Conservation (phyloP, 768 basidiomycete species). For the Russula lepida region DNA sequence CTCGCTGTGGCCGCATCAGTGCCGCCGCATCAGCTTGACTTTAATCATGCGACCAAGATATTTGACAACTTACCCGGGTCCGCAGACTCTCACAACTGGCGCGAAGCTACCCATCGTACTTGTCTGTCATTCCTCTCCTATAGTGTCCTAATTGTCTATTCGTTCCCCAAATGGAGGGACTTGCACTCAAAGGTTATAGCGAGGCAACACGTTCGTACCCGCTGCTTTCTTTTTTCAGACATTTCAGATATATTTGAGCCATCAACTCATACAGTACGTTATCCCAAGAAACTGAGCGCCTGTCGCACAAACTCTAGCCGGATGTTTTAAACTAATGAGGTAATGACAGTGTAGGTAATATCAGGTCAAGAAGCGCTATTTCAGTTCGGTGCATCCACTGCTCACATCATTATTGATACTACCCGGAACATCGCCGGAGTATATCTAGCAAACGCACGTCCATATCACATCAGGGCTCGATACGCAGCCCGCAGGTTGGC, state of each 20-base stretch:
- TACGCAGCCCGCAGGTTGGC: neutral
- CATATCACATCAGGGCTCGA: neutral
- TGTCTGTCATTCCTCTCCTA: neutral
- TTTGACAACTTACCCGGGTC: neutral
- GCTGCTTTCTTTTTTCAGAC: neutral
- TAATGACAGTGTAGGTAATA: neutral
- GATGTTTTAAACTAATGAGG: neutral
- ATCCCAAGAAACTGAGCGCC: neutral
- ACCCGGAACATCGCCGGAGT: neutral
- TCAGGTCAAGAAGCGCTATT: neutral
- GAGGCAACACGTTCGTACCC: neutral
- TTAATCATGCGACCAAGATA: neutral
- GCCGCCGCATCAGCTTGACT: neutral
- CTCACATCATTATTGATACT: neutral
- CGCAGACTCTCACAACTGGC: neutral
- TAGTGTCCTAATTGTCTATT: neutral
- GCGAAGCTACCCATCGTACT: neutral
- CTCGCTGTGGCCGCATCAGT: neutral
- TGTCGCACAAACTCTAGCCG: neutral
- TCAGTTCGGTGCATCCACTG: neutral
- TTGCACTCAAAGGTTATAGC: too few relatives aligned
- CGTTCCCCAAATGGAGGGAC: neutral
- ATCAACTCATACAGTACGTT: neutral
- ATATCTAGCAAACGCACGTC: constrained; percentile 3
- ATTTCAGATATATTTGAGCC: neutral